These are phyloP conservation scores for Kockiozyma suomiensis DNA, from an alignment of 805 yeast genomes.

Conservation along the genomic window DNA sequence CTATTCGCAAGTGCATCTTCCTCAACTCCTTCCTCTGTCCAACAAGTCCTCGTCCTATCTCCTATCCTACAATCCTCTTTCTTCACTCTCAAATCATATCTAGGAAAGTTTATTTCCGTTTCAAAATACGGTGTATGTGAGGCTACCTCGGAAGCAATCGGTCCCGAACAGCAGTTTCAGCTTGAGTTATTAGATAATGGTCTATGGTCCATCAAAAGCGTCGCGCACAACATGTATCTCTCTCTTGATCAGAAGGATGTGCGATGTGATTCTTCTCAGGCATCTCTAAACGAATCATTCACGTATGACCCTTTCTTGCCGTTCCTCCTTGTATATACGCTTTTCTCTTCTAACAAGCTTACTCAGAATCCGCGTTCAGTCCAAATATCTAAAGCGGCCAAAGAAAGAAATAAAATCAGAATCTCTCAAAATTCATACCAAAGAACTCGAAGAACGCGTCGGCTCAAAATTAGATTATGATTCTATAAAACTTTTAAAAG, in stretches of 20 bases:
- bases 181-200: conserved; percentile 8
- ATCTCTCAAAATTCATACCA: conserved; percentile 29
- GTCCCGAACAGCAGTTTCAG: conserved; percentile 40
- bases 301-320: conserved; percentile 16
- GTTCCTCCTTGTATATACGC: neutral
- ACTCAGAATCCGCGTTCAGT: conserved; percentile 37
- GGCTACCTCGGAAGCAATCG: conserved; percentile 44
- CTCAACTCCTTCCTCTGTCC: conserved; percentile 41
- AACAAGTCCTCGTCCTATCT: conserved; percentile 43
- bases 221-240: conserved; percentile 21
- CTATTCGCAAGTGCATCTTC: conserved; percentile 30
- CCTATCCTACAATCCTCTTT: conserved; percentile 27
- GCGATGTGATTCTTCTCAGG: conserved; percentile 7
- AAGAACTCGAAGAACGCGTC: conserved; percentile 37
- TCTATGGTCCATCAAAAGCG: neutral
- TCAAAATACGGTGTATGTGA: conserved; percentile 33
- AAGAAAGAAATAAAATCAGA: neutral
- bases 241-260: conserved; percentile 19
- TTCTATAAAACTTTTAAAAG: conserved; percentile 33
- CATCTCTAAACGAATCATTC: neutral
- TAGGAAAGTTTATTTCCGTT: conserved; percentile 40
- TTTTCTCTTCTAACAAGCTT: too few species aligned
- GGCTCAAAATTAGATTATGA: conserved; percentile 37
- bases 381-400: conserved; percentile 30
- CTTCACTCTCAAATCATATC: conserved; percentile 40